A percentile compares a stretch with the other conserved stretches of the same genome.
phyloP scores from a whole-genome alignment of 1,139 yeast genomes.

The Taphrina betulina region DNA sequence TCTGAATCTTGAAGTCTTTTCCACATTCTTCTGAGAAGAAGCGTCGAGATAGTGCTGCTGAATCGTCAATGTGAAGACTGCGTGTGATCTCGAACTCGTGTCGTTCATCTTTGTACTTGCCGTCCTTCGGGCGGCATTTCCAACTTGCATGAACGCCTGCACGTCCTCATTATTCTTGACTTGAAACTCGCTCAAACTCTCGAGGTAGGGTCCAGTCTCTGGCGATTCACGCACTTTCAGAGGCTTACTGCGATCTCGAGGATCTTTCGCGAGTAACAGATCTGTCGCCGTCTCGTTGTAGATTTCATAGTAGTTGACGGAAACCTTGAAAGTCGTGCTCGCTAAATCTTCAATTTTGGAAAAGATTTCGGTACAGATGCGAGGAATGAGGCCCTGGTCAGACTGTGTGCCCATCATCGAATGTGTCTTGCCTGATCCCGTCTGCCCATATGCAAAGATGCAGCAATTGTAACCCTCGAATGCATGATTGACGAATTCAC shows the following conservation, averaged over 20 bases:
- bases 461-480: slow-evolving; percentile 81
- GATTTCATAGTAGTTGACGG: slow-evolving; percentile 64
- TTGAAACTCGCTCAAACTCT: slow-evolving; percentile 45
- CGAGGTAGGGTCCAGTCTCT: slow-evolving; percentile 59
- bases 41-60: slow-evolving; percentile 52
- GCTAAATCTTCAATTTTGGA: slow-evolving; percentile 48
- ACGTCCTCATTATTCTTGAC: slow-evolving; percentile 38
- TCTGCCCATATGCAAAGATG: slow-evolving; percentile 82
- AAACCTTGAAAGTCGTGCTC: slow-evolving; percentile 49
- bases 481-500: slow-evolving; percentile 59
- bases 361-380: slow-evolving; percentile 58
- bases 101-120: slow-evolving; percentile 71
- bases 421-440: slow-evolving; percentile 82
- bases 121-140: slow-evolving; percentile 55
- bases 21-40: slow-evolving; percentile 38
- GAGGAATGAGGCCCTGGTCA: slow-evolving; percentile 63
- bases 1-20: slow-evolving; percentile 56
- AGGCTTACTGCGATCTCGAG: slow-evolving; percentile 45
- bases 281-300: slow-evolving; percentile 72
- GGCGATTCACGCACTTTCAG: slow-evolving; percentile 59
- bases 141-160: slow-evolving; percentile 38
- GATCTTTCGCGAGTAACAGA: slow-evolving; percentile 45
- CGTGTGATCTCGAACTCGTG: slow-evolving; percentile 71
- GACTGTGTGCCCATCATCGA: slow-evolving; percentile 58
- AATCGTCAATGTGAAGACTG: slow-evolving; percentile 64